Evolutionary conservation across 768 basidiomycete genomes (phyloP).

Genomic region (Cyclocybe cylindracea): DNA sequence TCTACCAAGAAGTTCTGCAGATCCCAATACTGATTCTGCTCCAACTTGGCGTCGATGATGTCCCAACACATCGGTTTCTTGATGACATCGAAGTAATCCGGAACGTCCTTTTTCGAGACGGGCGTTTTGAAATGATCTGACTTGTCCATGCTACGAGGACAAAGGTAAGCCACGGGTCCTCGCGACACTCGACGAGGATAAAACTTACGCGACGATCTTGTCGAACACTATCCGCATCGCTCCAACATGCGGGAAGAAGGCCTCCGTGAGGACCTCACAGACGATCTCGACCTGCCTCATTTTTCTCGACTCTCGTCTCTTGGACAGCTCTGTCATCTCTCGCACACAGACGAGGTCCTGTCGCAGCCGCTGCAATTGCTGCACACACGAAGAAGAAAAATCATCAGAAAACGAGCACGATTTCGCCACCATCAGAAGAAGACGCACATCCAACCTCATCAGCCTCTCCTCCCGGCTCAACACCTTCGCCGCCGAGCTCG

Average conservation of each 20-base stretch:
- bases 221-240: slow-evolving; percentile 66
- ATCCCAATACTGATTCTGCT: slow-evolving; percentile 82
- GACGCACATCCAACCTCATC: slow-evolving; percentile 76
- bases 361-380: slow-evolving; percentile 64
- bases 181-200: background rate
- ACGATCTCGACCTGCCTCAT: slow-evolving; percentile 66
- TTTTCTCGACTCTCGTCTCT: slow-evolving; percentile 84
- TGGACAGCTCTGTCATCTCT: slow-evolving; percentile 62
- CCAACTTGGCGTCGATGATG: slow-evolving; percentile 78
- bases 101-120: slow-evolving; percentile 75
- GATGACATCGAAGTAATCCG: slow-evolving; percentile 90
- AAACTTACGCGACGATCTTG: slow-evolving; percentile 65
- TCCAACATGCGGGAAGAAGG: slow-evolving; percentile 68
- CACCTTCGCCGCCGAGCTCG: slow-evolving; percentile 58
- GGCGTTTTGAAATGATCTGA: slow-evolving; percentile 80
- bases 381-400: slow-evolving; percentile 1
- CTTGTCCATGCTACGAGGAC: slow-evolving; percentile 60
- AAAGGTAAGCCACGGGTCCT: background rate
- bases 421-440: background rate
- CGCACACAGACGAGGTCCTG: slow-evolving; percentile 78
- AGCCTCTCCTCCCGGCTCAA: slow-evolving; percentile 83
- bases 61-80: slow-evolving; percentile 88
- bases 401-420: background rate
- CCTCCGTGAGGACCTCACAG: slow-evolving; percentile 59
- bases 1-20: slow-evolving; percentile 70